Percentiles rank a stretch among this genome's conserved stretches.
Conservation (phyloP, 257 asterid genomes). For the Echites panduratus region DNA sequence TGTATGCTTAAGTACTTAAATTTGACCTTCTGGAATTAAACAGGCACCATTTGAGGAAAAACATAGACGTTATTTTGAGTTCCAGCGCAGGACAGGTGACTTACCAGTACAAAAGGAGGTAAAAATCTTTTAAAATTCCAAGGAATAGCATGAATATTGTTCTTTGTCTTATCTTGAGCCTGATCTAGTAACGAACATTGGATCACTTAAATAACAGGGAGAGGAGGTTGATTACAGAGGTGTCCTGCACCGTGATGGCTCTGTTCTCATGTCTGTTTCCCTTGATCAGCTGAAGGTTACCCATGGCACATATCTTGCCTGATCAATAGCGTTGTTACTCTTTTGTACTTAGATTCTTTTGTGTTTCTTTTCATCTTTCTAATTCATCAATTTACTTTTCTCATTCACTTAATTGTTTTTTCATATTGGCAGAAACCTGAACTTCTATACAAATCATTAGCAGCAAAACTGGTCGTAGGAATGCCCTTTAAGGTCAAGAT, state of each 20-base stretch:
- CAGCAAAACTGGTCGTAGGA: constrained; percentile 84
- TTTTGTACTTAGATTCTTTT: not conserved
- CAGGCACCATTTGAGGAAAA: constrained; percentile 94
- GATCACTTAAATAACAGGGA: constrained; percentile 45
- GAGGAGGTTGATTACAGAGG: constrained; percentile 97
- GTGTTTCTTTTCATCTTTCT: not conserved
- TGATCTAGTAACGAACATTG: constrained; percentile 11
- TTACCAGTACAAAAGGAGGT: constrained; percentile 95
- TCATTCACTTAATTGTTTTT: constrained; percentile 7
- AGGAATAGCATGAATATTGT: not conserved
- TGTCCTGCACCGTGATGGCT: constrained; percentile 98
- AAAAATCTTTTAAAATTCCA: constrained; percentile 10
- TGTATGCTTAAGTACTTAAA: constrained; percentile 15
- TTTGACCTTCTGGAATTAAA: constrained; percentile 17
- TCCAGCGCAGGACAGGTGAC: constrained; percentile 93
- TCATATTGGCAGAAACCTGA: constrained; percentile 65
- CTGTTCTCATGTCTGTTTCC: constrained; percentile 89
- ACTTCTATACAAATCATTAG: constrained; percentile 73
- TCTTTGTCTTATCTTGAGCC: constrained; percentile 6
- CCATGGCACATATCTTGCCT: constrained; percentile 7
- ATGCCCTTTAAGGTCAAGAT: constrained; percentile 89
- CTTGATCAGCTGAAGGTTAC: constrained; percentile 89
- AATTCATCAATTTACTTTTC: constrained; percentile 4
- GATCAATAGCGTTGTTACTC: not conserved
- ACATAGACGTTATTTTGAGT: constrained; percentile 83